Evolutionary conservation across 108 stramenopile genomes (phyloP), one percentile per base, ranked within the genome.

Genomic region (Aurantiochytrium sp.): DNA sequence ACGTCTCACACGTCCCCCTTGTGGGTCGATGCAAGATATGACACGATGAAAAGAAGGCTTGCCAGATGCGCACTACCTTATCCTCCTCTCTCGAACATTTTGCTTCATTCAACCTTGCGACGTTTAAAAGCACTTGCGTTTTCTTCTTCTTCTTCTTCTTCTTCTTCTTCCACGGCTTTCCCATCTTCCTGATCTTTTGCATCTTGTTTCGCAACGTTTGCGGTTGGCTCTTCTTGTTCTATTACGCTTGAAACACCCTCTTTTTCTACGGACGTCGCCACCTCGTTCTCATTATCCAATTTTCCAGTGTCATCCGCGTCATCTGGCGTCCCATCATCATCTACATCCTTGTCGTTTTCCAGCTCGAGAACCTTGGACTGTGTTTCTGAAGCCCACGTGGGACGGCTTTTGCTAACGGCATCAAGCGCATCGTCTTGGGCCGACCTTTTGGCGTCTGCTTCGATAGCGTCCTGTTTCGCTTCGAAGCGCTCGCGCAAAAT

Each of bases 401-500:
- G 60, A 88, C 91, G 18, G 90, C 91, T 28, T 0, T 57, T 53
- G 35, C 72, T 45, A 87, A 60, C 89, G 35, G 25, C 64, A 6
- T 69, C 64, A 18, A 69, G 64, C 10, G 64, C 64, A 4, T 14
- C 64, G 25, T 91, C 83, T 60, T 44, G 25, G 29, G 87, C 23
- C 87, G 60, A 21, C 10, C 87, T 53, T 35, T 60, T 55, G 91
- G 87, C 87, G 88, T 90, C 58, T 58, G 90, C 60, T 93, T 88
- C 58, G 35, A 35, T 35, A 35, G 35, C 35, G 35, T 92, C 88
- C 72, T 93, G 93, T 90, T 95, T 96, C 91, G 91, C 91, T 18
- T 42, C 25, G 51, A 94, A 90, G 87, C 91, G 88, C 91, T 97
- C 97, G 72, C 97, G 91, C 5, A 96, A 96, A 72, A 98, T 93